Evolutionary conservation across 805 yeast species (phyloP).

Genomic region (Kluyveromyces wickerhamii): DNA sequence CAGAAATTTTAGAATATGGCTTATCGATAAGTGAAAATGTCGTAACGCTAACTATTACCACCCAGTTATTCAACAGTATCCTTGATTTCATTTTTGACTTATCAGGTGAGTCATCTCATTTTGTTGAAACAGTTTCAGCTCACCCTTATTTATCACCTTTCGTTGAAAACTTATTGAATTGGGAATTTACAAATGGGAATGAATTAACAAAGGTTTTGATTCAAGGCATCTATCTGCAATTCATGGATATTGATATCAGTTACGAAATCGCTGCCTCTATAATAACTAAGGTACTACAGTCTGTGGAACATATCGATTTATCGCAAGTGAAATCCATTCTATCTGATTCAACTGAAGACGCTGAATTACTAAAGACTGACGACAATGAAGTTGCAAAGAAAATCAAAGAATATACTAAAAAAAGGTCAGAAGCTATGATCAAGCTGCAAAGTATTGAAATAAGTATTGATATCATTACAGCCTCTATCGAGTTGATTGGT

Average conservation of each 20-base stretch:
- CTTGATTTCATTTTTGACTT: slow-evolving; percentile 54
- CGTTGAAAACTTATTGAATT: slow-evolving; percentile 13
- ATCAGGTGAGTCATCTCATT: slow-evolving; percentile 49
- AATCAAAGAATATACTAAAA: slow-evolving; percentile 32
- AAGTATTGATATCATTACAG: slow-evolving; percentile 67
- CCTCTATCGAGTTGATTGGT: slow-evolving; percentile 54
- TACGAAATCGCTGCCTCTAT: slow-evolving; percentile 19
- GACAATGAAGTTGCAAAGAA: slow-evolving; percentile 19
- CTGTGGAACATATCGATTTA: slow-evolving; percentile 29
- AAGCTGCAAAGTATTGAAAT: slow-evolving; percentile 60
- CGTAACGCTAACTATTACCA: slow-evolving; percentile 28
- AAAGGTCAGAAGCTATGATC: slow-evolving; percentile 39
- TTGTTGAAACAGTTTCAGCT: slow-evolving; percentile 30
- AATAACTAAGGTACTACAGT: slow-evolving; percentile 17
- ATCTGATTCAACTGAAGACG: slow-evolving; percentile 11
- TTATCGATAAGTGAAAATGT: slow-evolving; percentile 19
- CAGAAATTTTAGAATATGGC: slow-evolving; percentile 25
- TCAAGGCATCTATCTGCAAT: slow-evolving; percentile 34
- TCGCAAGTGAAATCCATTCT: slow-evolving; percentile 24
- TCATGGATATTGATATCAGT: slow-evolving; percentile 25
- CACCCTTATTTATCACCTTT: slow-evolving; percentile 14
- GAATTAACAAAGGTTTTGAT: slow-evolving; percentile 29
- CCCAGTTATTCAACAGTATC: slow-evolving; percentile 42
- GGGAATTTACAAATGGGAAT: slow-evolving; percentile 15
- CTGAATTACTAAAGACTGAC: slow-evolving; percentile 12